phyloP scores from a whole-genome alignment of 805 yeast genomes.

The Candida caryicola region DNA sequence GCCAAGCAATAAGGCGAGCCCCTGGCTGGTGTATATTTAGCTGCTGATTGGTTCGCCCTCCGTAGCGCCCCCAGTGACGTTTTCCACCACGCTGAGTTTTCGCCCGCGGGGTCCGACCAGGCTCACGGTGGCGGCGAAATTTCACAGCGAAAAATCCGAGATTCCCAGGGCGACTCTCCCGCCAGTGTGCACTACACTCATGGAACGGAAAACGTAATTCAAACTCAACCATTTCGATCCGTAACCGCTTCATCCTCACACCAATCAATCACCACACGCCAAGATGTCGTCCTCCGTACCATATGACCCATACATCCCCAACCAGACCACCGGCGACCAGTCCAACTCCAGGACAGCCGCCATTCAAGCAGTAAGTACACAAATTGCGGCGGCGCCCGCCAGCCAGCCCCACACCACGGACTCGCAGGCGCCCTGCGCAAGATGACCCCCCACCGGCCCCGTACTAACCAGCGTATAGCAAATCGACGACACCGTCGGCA shows the following conservation, averaged over 20 bases:
- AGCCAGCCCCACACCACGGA: too few relatives aligned
- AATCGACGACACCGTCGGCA: slow-evolving; percentile 93
- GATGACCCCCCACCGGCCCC: neutral
- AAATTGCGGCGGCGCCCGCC: neutral
- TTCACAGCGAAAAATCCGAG: neutral
- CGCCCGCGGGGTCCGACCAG: too few relatives aligned
- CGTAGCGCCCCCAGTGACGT: too few relatives aligned
- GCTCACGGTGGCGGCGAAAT: too few relatives aligned
- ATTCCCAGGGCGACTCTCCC: too few relatives aligned
- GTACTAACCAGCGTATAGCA: slow-evolving; percentile 46
- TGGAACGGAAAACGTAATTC: too few relatives aligned
- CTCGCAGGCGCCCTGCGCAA: too few relatives aligned
- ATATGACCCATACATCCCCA: slow-evolving; percentile 81
- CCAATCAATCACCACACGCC: slow-evolving; percentile 1
- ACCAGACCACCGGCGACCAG: slow-evolving; percentile 52
- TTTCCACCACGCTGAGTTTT: too few relatives aligned
- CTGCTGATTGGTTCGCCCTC: too few relatives aligned
- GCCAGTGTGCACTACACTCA: too few relatives aligned
- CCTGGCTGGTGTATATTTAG: too few relatives aligned
- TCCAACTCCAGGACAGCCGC: slow-evolving; percentile 68
- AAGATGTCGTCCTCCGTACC: slow-evolving; percentile 76
- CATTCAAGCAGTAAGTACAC: slow-evolving; percentile 66
- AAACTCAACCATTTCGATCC: slow-evolving; percentile 1
- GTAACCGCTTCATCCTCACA: neutral
- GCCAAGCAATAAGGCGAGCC: too few relatives aligned